Conservation (phyloP, 148 eudicot genomes). For the Rhododendron simsii region DNA sequence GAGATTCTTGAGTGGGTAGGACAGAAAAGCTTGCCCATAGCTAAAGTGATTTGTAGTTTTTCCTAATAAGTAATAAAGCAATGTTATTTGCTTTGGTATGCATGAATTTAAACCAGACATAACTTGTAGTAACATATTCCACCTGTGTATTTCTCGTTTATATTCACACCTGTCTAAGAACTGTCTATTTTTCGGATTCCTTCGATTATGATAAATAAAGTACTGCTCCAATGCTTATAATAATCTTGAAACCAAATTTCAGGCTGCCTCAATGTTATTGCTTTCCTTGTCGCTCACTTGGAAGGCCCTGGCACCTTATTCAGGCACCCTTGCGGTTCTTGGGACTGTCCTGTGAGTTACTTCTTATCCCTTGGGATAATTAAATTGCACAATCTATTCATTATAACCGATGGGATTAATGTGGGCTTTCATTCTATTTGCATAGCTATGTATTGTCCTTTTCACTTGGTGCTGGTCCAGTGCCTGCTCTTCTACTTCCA, state of each 20-base stretch:
- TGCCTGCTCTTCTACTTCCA: slow-evolving; percentile 95
- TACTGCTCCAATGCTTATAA: not conserved
- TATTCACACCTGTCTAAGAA: not conserved
- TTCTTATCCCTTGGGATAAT: not conserved
- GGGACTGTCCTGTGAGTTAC: slow-evolving; percentile 92
- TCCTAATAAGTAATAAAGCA: not conserved
- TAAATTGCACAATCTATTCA: not conserved
- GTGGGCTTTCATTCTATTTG: not conserved
- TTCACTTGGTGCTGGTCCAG: slow-evolving; percentile 98
- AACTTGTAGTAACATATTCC: not conserved
- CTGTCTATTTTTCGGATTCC: not conserved
- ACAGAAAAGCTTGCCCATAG: not conserved
- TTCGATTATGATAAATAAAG: not conserved
- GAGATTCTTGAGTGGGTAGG: not conserved
- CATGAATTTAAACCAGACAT: not conserved
- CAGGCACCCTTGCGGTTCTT: slow-evolving; percentile 89
- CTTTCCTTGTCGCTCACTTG: slow-evolving; percentile 83
- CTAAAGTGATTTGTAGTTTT: not conserved
- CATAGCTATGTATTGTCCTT: slow-evolving; percentile 86
- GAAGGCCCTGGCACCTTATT: slow-evolving; percentile 76
- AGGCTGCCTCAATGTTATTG: slow-evolving; percentile 96
- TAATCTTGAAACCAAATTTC: slow-evolving; percentile 13
- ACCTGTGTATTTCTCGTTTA: not conserved
- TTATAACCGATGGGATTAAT: not conserved
- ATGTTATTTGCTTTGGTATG: not conserved